These are phyloP conservation scores for Apiotrichum laibachii DNA, from an alignment of 1,284 basidiomycete genomes.

Conservation along the genomic window DNA sequence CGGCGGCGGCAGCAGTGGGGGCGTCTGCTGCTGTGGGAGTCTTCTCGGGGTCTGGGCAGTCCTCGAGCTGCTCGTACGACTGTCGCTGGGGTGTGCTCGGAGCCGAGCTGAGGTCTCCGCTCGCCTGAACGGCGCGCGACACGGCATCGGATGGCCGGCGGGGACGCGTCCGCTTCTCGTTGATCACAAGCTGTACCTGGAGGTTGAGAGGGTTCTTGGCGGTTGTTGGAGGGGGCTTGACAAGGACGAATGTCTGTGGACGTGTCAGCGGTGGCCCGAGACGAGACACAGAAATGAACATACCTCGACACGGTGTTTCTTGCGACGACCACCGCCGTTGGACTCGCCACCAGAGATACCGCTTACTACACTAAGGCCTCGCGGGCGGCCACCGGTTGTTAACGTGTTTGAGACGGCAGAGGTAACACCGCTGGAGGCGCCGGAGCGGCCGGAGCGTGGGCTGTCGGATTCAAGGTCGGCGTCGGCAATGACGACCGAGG, in stretches of 20 bases:
- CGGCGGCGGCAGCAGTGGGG: neutral
- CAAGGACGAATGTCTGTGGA: slow-evolving; percentile 64
- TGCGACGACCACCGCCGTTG: slow-evolving; percentile 4
- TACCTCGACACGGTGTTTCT: slow-evolving; percentile 7
- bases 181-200: slow-evolving; percentile 80
- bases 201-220: slow-evolving; percentile 86
- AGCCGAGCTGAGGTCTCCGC: neutral
- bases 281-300: slow-evolving; percentile 8
- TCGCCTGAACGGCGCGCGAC: neutral
- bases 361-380: slow-evolving; percentile 9
- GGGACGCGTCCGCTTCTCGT: neutral
- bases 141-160: slow-evolving; percentile 1
- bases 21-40: slow-evolving; percentile 1
- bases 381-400: neutral
- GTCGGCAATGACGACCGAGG: slow-evolving; percentile 12
- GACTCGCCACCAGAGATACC: slow-evolving; percentile 6
- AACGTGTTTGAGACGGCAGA: neutral
- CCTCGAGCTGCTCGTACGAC: slow-evolving; percentile 12
- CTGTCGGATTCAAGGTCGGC: slow-evolving; percentile 4
- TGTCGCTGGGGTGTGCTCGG: slow-evolving; percentile 9
- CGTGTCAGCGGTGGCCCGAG: slow-evolving; percentile 2
- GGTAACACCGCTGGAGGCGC: neutral
- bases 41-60: neutral
- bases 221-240: slow-evolving; percentile 59
- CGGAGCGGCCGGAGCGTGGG: neutral